These are phyloP conservation scores for Paecilomyces sp. DNA, from an alignment of 2,329 filamentous ascomycete species.

Conservation along the genomic window DNA sequence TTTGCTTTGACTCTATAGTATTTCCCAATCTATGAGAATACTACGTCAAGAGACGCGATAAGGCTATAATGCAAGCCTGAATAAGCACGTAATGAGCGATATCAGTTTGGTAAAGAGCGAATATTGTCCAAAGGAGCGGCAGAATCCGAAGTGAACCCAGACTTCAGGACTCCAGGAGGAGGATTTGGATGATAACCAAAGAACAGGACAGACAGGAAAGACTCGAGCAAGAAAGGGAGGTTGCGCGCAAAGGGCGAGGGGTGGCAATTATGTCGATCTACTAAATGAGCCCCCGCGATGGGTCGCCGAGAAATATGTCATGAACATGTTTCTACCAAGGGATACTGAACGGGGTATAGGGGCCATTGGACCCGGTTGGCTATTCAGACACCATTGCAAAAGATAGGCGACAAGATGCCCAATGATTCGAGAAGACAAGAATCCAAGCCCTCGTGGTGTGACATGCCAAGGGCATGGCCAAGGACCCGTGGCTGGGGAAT, in stretches of 20 bases:
- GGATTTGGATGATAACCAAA: not conserved
- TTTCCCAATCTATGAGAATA: not conserved
- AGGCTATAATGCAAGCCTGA: not conserved
- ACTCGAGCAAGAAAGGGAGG: not conserved
- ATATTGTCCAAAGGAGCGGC: not conserved
- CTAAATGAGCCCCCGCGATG: not conserved
- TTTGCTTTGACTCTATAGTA: not conserved
- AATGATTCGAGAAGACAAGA: not conserved
- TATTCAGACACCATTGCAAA: not conserved
- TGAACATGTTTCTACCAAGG: not conserved
- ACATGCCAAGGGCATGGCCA: not conserved
- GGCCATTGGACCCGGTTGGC: not conserved
- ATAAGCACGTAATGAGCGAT: not conserved
- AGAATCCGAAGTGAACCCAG: not conserved
- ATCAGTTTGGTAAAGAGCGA: not conserved
- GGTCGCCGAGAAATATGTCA: not conserved
- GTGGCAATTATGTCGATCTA: not conserved
- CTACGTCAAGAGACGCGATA: not conserved
- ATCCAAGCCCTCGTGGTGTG: not conserved
- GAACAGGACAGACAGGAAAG: not conserved
- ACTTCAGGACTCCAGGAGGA: not conserved
- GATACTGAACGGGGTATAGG: not conserved
- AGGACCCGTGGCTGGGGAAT: not conserved
- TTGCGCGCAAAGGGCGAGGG: not conserved
- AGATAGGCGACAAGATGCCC: not conserved